These are phyloP conservation scores for Vigna nakashimae DNA, from an alignment of 306 rosid genomes.

Conservation along the genomic window DNA sequence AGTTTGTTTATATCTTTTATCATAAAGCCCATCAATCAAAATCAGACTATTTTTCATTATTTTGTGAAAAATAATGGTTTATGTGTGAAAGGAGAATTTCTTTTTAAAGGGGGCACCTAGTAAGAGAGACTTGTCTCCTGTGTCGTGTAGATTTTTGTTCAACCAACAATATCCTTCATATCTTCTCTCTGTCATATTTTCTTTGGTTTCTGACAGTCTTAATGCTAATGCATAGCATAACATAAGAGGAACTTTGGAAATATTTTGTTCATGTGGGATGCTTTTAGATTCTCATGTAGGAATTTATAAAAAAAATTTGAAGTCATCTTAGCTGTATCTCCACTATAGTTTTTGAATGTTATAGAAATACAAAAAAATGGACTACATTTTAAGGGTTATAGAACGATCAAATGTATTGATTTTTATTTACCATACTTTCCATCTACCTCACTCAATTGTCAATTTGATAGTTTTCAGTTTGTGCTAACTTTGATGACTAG, in stretches of 20 bases:
- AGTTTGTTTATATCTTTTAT: neutral
- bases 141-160: neutral
- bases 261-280: neutral
- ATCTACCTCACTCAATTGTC: conserved; percentile 1
- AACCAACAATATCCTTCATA: neutral
- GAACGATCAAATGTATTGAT: neutral
- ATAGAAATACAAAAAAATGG: neutral
- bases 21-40: neutral
- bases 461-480: conserved; percentile 17
- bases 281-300: neutral
- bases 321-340: neutral
- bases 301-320: neutral
- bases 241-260: neutral
- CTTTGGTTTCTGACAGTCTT: neutral
- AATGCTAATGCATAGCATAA: neutral
- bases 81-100: neutral
- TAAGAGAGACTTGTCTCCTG: neutral
- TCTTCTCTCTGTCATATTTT: neutral
- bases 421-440: conserved; percentile 23
- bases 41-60: neutral
- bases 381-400: neutral
- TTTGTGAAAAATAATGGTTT: neutral
- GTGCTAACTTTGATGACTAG: neutral
- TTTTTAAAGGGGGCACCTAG: neutral
- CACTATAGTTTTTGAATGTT: neutral